Base-by-base conservation (phyloP, 169 alveolate genomes). In the Cryptosporidium muris region DNA sequence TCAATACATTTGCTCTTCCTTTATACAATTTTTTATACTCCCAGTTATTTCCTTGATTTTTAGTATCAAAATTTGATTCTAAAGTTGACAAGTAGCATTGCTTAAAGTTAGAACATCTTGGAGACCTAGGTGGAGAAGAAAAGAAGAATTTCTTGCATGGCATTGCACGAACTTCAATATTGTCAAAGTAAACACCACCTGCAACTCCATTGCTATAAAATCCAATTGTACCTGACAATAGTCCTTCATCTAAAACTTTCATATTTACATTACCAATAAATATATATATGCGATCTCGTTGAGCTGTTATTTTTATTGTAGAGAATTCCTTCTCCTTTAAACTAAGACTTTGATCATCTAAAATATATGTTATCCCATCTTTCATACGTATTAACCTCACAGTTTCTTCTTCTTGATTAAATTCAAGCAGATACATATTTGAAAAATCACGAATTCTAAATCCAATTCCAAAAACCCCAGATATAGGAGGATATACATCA, bases 181-280 rank as follows among this genome's bases (percentile, higher is more conserved):
- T 90, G 82, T 94, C 97, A 54, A 91, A 94, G 82, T 91, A 93
- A 16, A 92, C 91, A 36, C 95, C 94, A 37, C 92, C 94, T 2
- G 92, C 92, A 80, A 91, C 88, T 42, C 96, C 96, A 58, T 92
- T 91, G 8, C 96, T 90, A 80, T 93, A 94, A 62, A 94, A 90
- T 4, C 95, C 97, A 47, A 94, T 92, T 12, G 93, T 88, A 14
- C 97, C 97, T 58, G 93, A 90, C 66, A 92, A 63, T 56, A 94
- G 91, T 8, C 94, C 82, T 80, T 93, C 94, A 89, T 94, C 97
- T 66, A 94, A 74, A 25, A 92, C 94, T 74, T 74, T 66, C 12
- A 74, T n/a, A 25, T 62, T 74, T 25, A 74, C 12, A 45, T 49
- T n/a, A 25, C 63, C 85, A 25, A 48, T 51, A n/a, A 58, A 58